Evolutionary conservation across 2,329 filamentous ascomycete genomes (phyloP), one percentile per base, ranked within the genome.

Genomic region (Xylaria sp.): DNA sequence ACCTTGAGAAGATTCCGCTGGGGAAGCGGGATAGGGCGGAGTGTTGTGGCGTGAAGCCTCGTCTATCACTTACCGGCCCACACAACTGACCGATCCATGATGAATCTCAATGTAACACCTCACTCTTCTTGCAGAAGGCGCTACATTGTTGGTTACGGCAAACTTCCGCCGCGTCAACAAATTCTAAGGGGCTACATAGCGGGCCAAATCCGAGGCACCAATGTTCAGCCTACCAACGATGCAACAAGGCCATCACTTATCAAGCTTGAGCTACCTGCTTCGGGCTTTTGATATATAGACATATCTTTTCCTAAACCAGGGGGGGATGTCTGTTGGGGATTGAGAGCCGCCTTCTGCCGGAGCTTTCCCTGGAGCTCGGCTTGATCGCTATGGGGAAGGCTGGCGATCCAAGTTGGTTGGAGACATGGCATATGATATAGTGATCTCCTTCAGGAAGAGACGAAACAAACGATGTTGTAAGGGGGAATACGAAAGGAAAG

Each of bases 1-100:
- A 85, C 86, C 18, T 78, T 90, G 66, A 82, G 83, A 69, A 81
- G 85, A 67, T 83, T 89, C 71, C 81, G 84, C 55, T 89, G 87
- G 87, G 85, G 86, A 12, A 77, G 78, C 1, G 82, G 80, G 10
- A 82, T 88, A 62, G 83, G 83, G 8, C 83, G 80, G 75, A 86
- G 84, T 73, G 83, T 88, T 49, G 80, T 83, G 48, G 86, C 86
- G 62, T 85, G 69, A 74, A 63, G 20, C 36, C 41, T 20, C 56
- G 25, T 18, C 43, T 23, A 9, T 36, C 28, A 48, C 18, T 5
- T 43, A 61, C 15, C 6, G 20, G 25, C n/a, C 43, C 13, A 49
- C 28, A n/a, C 2, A 48, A 23, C n/a, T 51, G 52, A 52, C 10
- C 31, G 62, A 48, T 8, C 8, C 18, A 49, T 51, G 23, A 6